Evolutionary conservation across 73 alveolate genomes (phyloP), one percentile per base, ranked within the genome.

Genomic region (Tetrahymena thermophila): DNA sequence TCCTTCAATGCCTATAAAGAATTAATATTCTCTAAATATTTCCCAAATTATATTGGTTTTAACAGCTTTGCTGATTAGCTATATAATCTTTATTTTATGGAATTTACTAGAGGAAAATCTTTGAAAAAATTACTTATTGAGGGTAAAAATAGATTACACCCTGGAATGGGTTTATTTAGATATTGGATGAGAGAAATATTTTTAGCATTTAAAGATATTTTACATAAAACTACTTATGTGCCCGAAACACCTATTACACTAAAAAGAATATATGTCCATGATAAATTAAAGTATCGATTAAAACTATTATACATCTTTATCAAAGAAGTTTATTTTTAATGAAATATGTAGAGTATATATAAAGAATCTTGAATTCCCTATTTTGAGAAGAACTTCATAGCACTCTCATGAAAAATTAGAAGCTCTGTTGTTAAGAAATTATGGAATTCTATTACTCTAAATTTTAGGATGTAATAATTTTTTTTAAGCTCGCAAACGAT

Each of bases 131-230:
- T 94, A 17, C 42, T 94, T 0, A 94, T 31, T 35, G 96, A 96
- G 9, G 40, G 56, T 34, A 95, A 95, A 38, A 40, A 94, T 31
- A 94, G 96, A 19, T 38, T 96, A 85, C 96, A 93, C 43, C 96
- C 94, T n/a, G 94, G 50, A 43, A 94, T 57, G 57, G 94, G 94
- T 23, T 85, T 96, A 31, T 96, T 96, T 85, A 96, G 95, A 85
- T 96, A 96, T 94, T 96, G 98, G 98, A 95, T 93, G 83, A 96
- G 95, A 89, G 98, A 96, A 93, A 40, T 96, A 35, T 57, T 96
- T 28, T 15, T 71, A 56, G 96, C 96, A 43, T 96, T 94, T 56
- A 85, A 96, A 94, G 98, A 96, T 55, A 40, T 93, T 28, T 35
- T 94, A 17, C 95, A 96, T 58, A 85, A 94, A 42, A 56, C 96